A percentile compares a stretch with the other conserved stretches of the same genome.
phyloP scores from a whole-genome alignment of 225 moss, liverwort and hornwort species.

The Straminergon stramineum region DNA sequence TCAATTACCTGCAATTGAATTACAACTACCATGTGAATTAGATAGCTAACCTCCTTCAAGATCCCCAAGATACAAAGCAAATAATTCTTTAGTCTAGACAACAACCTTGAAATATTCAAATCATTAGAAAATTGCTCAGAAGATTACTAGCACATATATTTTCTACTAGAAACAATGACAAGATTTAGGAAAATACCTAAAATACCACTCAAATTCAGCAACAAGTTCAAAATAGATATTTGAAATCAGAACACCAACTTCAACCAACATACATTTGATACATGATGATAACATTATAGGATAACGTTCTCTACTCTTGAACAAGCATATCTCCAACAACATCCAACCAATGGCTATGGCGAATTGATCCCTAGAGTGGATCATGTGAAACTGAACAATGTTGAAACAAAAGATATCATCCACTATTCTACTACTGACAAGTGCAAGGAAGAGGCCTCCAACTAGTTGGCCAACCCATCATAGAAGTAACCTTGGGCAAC shows the following conservation, averaged over 20 bases:
- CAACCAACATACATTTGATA: background rate
- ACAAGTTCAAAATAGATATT: background rate
- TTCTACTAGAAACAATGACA: background rate
- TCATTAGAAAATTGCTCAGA: background rate
- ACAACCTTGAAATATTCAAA: constrained; percentile 39
- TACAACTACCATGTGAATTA: constrained; percentile 26
- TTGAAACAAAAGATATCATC: background rate
- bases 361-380: background rate
- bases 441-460: constrained; percentile 50
- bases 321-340: background rate
- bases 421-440: constrained; percentile 61
- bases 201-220: background rate
- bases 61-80: constrained; percentile 65
- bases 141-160: background rate
- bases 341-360: background rate
- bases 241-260: background rate
- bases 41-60: constrained; percentile 68
- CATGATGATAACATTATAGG: background rate
- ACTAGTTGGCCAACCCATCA: constrained; percentile 61
- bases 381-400: background rate
- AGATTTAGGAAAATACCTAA: background rate
- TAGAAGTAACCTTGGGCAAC: constrained; percentile 59
- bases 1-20: constrained; percentile 44
- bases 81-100: constrained; percentile 65
- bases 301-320: background rate